Percentiles rank a stretch among this genome's conserved stretches.
These are phyloP conservation scores for Rhizopogon salebrosus DNA, from an alignment of 768 basidiomycete species.

Conservation along the genomic window DNA sequence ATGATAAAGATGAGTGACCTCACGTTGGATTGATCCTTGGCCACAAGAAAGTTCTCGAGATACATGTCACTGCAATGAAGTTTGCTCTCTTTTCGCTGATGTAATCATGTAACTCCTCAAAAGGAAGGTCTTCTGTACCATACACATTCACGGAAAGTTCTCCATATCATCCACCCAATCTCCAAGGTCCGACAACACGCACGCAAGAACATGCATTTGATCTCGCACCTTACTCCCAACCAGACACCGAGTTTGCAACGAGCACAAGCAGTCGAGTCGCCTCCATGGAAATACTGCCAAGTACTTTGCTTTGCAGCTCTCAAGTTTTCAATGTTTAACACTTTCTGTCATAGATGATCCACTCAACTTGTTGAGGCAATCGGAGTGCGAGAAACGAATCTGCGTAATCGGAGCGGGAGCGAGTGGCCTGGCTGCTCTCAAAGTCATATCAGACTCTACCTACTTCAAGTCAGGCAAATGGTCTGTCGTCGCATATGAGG, in stretches of 20 bases:
- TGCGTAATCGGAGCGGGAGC: conserved; percentile 76
- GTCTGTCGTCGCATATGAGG: conserved; percentile 60
- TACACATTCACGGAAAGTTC: no score
- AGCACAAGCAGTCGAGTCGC: no score
- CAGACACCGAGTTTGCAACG: no score
- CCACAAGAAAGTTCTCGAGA: conserved; percentile 30
- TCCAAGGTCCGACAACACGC: no score
- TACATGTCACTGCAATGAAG: no score
- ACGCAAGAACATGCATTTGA: no score
- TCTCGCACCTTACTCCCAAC: no score
- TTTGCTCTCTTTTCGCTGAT: no score
- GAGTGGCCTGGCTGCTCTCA: conserved; percentile 67
- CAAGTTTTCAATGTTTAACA: neutral
- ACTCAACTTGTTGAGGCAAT: neutral
- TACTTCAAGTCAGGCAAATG: conserved; percentile 58
- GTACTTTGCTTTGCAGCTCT: neutral
- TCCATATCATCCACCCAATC: no score
- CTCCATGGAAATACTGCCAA: neutral
- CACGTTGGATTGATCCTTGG: conserved; percentile 85
- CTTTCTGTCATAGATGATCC: neutral
- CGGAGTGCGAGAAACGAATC: conserved; percentile 34
- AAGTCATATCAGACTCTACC: conserved; percentile 53
- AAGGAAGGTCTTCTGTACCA: no score
- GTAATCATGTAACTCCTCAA: no score
- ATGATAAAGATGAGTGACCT: conserved; percentile 47